Evolutionary conservation across 129 eudicot species (phyloP).

Genomic region (Chrysanthemum makinoi): DNA sequence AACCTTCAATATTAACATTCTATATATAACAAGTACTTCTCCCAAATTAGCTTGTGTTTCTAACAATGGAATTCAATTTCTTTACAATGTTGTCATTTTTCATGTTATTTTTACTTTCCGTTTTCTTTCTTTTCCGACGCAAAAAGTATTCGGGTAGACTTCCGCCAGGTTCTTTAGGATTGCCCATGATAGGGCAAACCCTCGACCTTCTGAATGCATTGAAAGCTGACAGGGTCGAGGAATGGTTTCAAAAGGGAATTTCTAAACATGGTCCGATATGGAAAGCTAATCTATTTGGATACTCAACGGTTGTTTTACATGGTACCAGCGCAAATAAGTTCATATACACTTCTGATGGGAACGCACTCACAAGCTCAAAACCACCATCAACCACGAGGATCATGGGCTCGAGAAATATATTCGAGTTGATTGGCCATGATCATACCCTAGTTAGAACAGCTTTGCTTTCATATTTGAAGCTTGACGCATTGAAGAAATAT

Average conservation of each 20-base stretch:
- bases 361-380: constrained; percentile 23
- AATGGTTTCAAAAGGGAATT: constrained; percentile 36
- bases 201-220: constrained; percentile 31
- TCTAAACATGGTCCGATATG: constrained; percentile 35
- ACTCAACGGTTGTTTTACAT: too few relatives aligned
- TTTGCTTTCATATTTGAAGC: constrained; percentile 36
- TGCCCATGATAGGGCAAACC: constrained; percentile 40
- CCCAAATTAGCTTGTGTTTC: too few relatives aligned
- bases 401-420: constrained; percentile 27
- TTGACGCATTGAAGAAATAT: constrained; percentile 37
- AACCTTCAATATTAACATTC: too few relatives aligned
- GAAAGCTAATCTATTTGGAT: constrained; percentile 28
- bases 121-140: neutral
- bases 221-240: constrained; percentile 31
- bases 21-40: too few relatives aligned
- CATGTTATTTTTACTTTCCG: constrained; percentile 8
- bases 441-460: constrained; percentile 42
- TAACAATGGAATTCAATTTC: constrained; percentile 12
- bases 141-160: constrained; percentile 10
- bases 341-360: constrained; percentile 25
- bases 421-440: constrained; percentile 36
- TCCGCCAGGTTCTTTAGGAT: constrained; percentile 36
- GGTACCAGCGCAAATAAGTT: too few relatives aligned
- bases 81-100: neutral
- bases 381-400: constrained; percentile 35